phyloP scores from a whole-genome alignment of 805 yeast species.

The Sugiyamaella mastotermitis region DNA sequence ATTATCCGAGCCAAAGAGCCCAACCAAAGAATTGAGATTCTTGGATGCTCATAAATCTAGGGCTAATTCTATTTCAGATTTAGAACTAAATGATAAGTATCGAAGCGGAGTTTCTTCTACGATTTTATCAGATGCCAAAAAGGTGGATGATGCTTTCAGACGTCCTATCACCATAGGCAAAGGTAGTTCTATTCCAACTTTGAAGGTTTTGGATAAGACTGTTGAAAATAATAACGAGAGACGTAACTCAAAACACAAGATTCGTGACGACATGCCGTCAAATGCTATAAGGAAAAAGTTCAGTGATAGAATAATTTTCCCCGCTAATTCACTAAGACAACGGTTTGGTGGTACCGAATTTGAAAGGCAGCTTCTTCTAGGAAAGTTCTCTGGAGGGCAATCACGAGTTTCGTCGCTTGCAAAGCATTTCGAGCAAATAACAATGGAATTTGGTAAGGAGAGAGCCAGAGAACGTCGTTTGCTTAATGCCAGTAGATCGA shows the following conservation, averaged over 20 bases:
- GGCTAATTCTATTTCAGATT: too few species aligned
- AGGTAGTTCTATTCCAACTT: constrained; percentile 12
- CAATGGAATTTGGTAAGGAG: constrained; percentile 81
- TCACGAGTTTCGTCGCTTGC: constrained; percentile 33
- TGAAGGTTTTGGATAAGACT: too few species aligned
- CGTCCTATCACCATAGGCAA: neutral
- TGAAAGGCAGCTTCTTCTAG: constrained; percentile 19
- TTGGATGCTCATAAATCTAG: too few species aligned
- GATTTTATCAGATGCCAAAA: constrained; percentile 1
- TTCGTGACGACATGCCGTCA: neutral
- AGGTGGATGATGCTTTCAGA: constrained; percentile 1
- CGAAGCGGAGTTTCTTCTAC: too few species aligned
- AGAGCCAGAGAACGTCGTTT: constrained; percentile 72
- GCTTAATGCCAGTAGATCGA: constrained; percentile 51
- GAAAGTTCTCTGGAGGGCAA: constrained; percentile 5
- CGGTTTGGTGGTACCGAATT: constrained; percentile 20
- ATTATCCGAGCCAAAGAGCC: too few species aligned
- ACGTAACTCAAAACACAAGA: neutral
- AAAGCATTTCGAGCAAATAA: constrained; percentile 71
- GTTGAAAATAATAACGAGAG: neutral
- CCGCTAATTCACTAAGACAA: constrained; percentile 13
- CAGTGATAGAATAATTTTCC: too few species aligned
- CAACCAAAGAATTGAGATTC: too few species aligned
- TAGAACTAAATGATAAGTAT: too few species aligned
- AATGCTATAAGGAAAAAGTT: constrained; percentile 10